Percentiles rank a stretch among this genome's conserved stretches.
Evolutionary conservation across 2,329 filamentous ascomycete species (phyloP).

Genomic region (Aspergillus puulaauensis): DNA sequence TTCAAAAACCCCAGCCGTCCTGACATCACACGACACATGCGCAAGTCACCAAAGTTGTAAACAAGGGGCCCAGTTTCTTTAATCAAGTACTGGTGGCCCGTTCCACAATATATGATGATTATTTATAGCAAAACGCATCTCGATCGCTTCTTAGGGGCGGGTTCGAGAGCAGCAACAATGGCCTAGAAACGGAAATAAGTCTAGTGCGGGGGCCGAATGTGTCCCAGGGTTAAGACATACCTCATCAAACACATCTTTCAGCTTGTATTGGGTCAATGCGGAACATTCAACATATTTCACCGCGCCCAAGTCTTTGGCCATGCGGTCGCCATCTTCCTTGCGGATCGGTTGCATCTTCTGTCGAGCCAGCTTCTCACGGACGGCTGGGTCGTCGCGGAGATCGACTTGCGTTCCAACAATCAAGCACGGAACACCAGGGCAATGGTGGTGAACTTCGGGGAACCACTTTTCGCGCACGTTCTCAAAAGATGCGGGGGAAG

Average conservation of each 20-base stretch:
- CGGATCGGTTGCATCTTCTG: constrained; percentile 94
- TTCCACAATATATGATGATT: constrained; percentile 5
- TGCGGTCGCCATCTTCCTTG: constrained; percentile 89
- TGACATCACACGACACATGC: constrained; percentile 14
- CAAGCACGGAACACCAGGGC: constrained; percentile 93
- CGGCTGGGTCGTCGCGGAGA: constrained; percentile 82
- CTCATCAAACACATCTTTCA: constrained; percentile 99
- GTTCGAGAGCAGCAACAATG: constrained; percentile 92
- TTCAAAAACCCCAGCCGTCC: constrained; percentile 4
- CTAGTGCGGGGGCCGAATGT: neutral
- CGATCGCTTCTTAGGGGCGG: constrained; percentile 75
- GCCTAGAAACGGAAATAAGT: constrained; percentile 57
- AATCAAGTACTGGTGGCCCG: constrained; percentile 11
- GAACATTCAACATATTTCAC: constrained; percentile 99
- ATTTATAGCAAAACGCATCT: constrained; percentile 69
- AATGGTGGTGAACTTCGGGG: constrained; percentile 97
- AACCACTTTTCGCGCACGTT: constrained; percentile 99
- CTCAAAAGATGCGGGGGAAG: constrained; percentile 94
- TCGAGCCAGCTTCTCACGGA: constrained; percentile 87
- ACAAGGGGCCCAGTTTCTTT: neutral
- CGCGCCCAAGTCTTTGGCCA: constrained; percentile 95
- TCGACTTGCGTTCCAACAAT: constrained; percentile 98
- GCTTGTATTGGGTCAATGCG: constrained; percentile 93
- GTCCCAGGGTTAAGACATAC: constrained; percentile 51
- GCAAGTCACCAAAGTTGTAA: neutral